Conservation (phyloP, 140 eudicot genomes). For the Stevia rebaudiana region DNA sequence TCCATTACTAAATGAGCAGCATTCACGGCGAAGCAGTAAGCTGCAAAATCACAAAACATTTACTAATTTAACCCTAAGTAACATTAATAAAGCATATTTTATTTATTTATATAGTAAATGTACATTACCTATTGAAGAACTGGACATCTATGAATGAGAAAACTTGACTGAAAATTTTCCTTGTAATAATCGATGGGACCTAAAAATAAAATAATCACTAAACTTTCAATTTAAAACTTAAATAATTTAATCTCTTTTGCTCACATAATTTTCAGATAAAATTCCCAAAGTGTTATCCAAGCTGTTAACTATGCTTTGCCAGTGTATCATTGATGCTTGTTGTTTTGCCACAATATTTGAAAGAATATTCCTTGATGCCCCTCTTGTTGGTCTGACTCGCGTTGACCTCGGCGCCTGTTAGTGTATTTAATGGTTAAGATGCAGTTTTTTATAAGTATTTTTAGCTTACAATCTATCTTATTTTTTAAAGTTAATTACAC, state of each 20-base stretch:
- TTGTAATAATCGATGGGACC: constrained; percentile 68
- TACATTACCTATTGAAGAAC: constrained; percentile 76
- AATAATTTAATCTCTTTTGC: constrained; percentile 15
- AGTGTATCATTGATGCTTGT: constrained; percentile 70
- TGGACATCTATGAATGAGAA: constrained; percentile 95
- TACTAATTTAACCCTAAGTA: neutral
- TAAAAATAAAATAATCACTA: constrained; percentile 25
- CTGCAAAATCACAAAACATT: constrained; percentile 35
- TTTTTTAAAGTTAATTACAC: neutral
- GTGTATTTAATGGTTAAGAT: constrained; percentile 8
- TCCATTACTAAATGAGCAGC: constrained; percentile 95
- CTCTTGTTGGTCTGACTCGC: constrained; percentile 65
- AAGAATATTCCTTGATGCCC: constrained; percentile 67
- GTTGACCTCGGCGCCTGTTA: constrained; percentile 87
- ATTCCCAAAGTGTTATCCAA: constrained; percentile 58
- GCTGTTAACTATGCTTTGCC: constrained; percentile 81
- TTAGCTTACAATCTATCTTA: neutral
- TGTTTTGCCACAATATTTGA: constrained; percentile 64
- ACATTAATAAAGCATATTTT: neutral
- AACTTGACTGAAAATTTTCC: constrained; percentile 81
- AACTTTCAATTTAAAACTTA: neutral
- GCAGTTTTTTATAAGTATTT: neutral
- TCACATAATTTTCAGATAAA: constrained; percentile 65
- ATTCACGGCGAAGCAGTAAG: constrained; percentile 85
- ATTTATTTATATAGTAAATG: neutral